Evolutionary conservation across 805 yeast genomes (phyloP).

Genomic region (Wickerhamomyces chambardii): DNA sequence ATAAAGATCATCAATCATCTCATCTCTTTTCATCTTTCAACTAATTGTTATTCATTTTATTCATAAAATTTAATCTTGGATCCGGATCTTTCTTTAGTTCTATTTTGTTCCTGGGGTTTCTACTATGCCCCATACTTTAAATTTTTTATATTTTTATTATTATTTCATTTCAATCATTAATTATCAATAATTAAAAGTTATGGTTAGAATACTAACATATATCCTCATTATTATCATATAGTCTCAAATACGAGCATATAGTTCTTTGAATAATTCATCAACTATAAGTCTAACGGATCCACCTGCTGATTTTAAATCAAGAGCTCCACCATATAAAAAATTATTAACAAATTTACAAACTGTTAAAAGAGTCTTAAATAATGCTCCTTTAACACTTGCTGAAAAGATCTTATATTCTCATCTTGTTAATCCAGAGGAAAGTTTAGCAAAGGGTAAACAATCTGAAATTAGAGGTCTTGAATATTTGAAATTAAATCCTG

Average conservation of each 20-base stretch:
- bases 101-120: no score
- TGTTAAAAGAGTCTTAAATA: conserved; percentile 57
- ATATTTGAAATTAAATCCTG: conserved; percentile 90
- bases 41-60: no score
- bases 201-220: background rate
- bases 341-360: conserved; percentile 51
- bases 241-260: background rate
- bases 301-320: conserved; percentile 53
- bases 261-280: background rate
- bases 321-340: conserved; percentile 86
- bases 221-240: background rate
- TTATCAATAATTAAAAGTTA: no score
- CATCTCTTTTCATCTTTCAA: no score
- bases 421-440: conserved; percentile 78
- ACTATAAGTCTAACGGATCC: background rate
- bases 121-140: no score
- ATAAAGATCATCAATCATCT: no score
- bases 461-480: conserved; percentile 72
- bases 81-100: no score
- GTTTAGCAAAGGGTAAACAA: conserved; percentile 46
- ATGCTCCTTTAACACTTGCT: conserved; percentile 82
- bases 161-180: no score
- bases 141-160: no score
- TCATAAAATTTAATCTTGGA: no score
- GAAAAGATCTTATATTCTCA: conserved; percentile 94